A percentile compares a stretch with the other conserved stretches of the same genome.
Evolutionary conservation across 2,329 filamentous ascomycete genomes (phyloP).

Genomic region (Clarireedia monteithiana): DNA sequence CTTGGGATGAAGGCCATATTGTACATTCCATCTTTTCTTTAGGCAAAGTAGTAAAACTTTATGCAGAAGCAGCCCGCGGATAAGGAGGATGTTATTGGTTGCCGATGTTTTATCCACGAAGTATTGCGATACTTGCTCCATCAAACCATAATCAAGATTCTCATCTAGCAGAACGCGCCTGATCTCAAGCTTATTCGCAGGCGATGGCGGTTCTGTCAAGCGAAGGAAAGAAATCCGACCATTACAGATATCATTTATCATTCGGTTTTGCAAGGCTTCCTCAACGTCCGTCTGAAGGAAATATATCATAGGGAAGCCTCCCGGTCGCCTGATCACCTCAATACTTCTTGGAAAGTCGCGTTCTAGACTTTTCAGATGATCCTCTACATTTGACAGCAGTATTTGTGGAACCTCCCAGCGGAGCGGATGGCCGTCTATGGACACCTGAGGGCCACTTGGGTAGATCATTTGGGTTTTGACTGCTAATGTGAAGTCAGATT

Average conservation of each 20-base stretch:
- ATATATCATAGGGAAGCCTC: constrained; percentile 39
- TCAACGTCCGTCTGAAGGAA: constrained; percentile 37
- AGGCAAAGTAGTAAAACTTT: constrained; percentile 43
- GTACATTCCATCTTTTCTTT: constrained; percentile 50
- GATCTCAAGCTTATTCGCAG: constrained; percentile 22
- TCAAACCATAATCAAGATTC: constrained; percentile 16
- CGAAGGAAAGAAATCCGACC: constrained; percentile 24
- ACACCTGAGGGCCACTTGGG: constrained; percentile 31
- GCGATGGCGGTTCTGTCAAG: constrained; percentile 8
- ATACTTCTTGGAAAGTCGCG: constrained; percentile 34
- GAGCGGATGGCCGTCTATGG: constrained; percentile 33
- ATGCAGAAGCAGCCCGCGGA: constrained; percentile 56
- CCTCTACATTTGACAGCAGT: constrained; percentile 27
- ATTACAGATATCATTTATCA: constrained; percentile 30
- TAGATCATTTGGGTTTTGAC: constrained; percentile 34
- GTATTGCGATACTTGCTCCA: constrained; percentile 22
- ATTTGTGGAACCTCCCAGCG: constrained; percentile 32
- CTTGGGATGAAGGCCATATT: constrained; percentile 49
- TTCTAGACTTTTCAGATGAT: constrained; percentile 30
- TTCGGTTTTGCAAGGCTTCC: constrained; percentile 25
- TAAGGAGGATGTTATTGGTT: constrained; percentile 38
- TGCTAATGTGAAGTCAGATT: constrained; percentile 37
- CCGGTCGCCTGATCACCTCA: constrained; percentile 32
- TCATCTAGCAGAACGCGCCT: constrained; percentile 22
- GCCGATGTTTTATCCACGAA: constrained; percentile 30